Conservation (phyloP, 2,329 filamentous ascomycete species). For the Mollisia scopiformis region DNA sequence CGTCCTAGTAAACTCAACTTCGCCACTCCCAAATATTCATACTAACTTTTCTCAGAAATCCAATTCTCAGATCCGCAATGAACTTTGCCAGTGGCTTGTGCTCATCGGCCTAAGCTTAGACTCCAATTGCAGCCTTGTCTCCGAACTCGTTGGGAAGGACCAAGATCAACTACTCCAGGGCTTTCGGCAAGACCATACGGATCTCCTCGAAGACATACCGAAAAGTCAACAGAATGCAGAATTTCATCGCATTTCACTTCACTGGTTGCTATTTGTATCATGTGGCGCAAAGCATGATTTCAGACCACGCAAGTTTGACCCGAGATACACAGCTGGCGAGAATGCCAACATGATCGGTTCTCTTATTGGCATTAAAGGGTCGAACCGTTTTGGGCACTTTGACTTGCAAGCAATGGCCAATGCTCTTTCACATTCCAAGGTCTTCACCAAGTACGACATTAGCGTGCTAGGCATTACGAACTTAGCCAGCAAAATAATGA, state of each 20-base stretch:
- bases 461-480: neutral
- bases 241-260: constrained; percentile 6
- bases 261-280: neutral
- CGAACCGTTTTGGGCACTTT: constrained; percentile 1
- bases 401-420: constrained; percentile 5
- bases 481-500: constrained; percentile 1
- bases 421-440: constrained; percentile 8
- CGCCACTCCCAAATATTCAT: neutral
- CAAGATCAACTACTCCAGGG: constrained; percentile 6
- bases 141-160: constrained; percentile 11
- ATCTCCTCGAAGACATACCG: neutral
- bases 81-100: constrained; percentile 9
- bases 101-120: constrained; percentile 1
- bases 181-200: neutral
- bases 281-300: neutral
- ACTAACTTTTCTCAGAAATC: constrained; percentile 5
- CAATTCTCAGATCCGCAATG: neutral
- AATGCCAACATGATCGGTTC: constrained; percentile 7
- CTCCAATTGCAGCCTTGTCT: constrained; percentile 2
- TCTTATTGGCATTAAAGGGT: constrained; percentile 5
- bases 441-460: constrained; percentile 4
- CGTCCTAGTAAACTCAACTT: constrained; percentile 4
- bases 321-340: neutral
- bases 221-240: neutral
- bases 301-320: constrained; percentile 3